phyloP scores from a whole-genome alignment of 2,329 filamentous ascomycete species.

The Fusarium sp. region DNA sequence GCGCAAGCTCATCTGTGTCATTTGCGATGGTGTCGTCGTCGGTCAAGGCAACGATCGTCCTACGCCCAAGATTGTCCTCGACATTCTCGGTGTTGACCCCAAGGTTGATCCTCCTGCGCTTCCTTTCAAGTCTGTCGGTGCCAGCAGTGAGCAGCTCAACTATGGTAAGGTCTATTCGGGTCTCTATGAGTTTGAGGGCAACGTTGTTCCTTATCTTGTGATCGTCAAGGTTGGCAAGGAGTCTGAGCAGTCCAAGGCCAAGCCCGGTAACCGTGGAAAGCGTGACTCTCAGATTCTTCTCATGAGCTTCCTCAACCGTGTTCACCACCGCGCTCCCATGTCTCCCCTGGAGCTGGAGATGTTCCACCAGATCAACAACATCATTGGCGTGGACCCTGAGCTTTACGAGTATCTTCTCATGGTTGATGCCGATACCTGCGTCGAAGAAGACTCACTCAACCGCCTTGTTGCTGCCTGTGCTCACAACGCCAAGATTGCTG shows the following conservation, averaged over 20 bases:
- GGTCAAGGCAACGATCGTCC: constrained; percentile 96
- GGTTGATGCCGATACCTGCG: constrained; percentile 97
- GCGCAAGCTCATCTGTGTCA: constrained; percentile 93
- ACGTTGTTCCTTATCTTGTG: constrained; percentile 95
- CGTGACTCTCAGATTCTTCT: constrained; percentile 96
- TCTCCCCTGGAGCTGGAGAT: constrained; percentile 96
- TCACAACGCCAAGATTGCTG: constrained; percentile 94
- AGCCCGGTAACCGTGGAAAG: constrained; percentile 98
- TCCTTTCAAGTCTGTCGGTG: constrained; percentile 92
- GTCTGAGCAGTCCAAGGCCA: constrained; percentile 88
- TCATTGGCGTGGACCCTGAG: constrained; percentile 97
- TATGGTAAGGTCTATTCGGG: constrained; percentile 99
- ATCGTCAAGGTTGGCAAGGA: constrained; percentile 98
- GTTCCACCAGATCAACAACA: constrained; percentile 99
- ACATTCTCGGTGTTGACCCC: constrained; percentile 96
- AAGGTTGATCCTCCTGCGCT: constrained; percentile 95
- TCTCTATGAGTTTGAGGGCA: constrained; percentile 96
- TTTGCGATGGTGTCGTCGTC: constrained; percentile 97
- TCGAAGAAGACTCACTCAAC: constrained; percentile 91
- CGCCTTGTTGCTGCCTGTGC: constrained; percentile 91
- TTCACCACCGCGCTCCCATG: constrained; percentile 95
- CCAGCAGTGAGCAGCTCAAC: constrained; percentile 91
- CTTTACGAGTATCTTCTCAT: constrained; percentile 97
- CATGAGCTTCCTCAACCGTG: constrained; percentile 97
- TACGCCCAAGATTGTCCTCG: constrained; percentile 96